These are phyloP conservation scores for Nannizzia gypsea DNA, from an alignment of 2,329 filamentous ascomycete genomes.

Conservation along the genomic window DNA sequence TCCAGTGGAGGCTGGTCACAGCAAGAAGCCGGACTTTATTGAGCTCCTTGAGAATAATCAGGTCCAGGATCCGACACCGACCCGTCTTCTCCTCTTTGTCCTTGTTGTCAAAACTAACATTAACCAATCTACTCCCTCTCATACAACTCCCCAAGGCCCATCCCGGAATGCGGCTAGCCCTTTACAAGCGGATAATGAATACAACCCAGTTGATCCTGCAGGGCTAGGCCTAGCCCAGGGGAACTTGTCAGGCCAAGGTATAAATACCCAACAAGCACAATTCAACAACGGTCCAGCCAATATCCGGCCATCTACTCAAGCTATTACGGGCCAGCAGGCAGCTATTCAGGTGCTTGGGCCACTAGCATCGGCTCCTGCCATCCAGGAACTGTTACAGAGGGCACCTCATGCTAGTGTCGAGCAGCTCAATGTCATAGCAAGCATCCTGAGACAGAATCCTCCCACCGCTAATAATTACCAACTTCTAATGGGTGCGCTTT, in stretches of 20 bases:
- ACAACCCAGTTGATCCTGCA: not conserved
- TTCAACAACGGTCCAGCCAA: constrained; percentile 18
- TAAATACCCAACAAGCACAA: not conserved
- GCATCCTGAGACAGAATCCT: constrained; percentile 55
- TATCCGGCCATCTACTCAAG: constrained; percentile 16
- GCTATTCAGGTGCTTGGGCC: constrained; percentile 54
- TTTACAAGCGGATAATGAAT: not conserved
- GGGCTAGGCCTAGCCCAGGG: not conserved
- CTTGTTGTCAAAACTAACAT: constrained; percentile 63
- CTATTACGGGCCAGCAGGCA: constrained; percentile 40
- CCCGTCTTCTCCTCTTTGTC: constrained; percentile 69
- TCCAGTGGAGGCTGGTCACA: constrained; percentile 61
- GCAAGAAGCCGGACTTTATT: constrained; percentile 68
- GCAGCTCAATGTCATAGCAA: constrained; percentile 62
- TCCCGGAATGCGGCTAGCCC: constrained; percentile 19
- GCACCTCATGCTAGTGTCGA: constrained; percentile 55
- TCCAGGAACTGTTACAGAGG: constrained; percentile 57
- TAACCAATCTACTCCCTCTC: constrained; percentile 29
- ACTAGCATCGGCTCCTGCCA: constrained; percentile 51
- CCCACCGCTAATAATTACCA: constrained; percentile 49
- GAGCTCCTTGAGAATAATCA: constrained; percentile 76
- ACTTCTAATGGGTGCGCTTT: constrained; percentile 32
- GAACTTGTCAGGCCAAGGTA: not conserved
- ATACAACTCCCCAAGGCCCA: constrained; percentile 31
- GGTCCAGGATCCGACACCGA: constrained; percentile 57